A percentile compares a stretch with the other conserved stretches of the same genome.
These are phyloP conservation scores for Pugionium dolabratum DNA, from an alignment of 345 rosid species.

Conservation along the genomic window DNA sequence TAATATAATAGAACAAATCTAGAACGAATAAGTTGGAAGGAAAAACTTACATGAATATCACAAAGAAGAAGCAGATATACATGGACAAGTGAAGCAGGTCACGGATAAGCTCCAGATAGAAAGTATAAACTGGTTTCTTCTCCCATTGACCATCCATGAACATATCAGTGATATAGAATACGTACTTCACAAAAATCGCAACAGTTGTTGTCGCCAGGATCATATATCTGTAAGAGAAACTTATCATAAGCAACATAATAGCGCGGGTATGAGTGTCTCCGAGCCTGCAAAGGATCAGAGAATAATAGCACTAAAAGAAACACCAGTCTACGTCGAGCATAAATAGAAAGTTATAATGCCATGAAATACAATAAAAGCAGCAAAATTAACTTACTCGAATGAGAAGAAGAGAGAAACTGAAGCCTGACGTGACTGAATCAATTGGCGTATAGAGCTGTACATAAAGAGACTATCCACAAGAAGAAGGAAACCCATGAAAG, in stretches of 20 bases:
- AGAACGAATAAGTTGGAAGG: conserved; percentile 5
- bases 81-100: conserved; percentile 94
- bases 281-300: neutral
- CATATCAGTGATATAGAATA: conserved; percentile 92
- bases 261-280: neutral
- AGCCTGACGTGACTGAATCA: conserved; percentile 72
- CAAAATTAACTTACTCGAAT: conserved; percentile 70
- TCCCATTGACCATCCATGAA: conserved; percentile 99
- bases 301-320: neutral
- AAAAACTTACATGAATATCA: conserved; percentile 85
- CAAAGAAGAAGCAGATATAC: conserved; percentile 97
- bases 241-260: conserved; percentile 15
- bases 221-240: conserved; percentile 69
- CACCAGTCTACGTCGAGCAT: neutral
- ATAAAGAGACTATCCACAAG: conserved; percentile 70
- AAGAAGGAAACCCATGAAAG: conserved; percentile 82
- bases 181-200: conserved; percentile 82
- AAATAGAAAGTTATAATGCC: neutral
- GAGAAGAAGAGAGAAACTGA: conserved; percentile 92
- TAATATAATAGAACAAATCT: neutral
- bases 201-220: conserved; percentile 90
- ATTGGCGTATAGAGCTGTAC: conserved; percentile 62
- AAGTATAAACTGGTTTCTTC: conserved; percentile 85
- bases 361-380: neutral
- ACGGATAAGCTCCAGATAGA: conserved; percentile 91